Percentiles rank a stretch among this genome's conserved stretches.
phyloP scores from a whole-genome alignment of 768 basidiomycete species.

The Amanita molliuscula region DNA sequence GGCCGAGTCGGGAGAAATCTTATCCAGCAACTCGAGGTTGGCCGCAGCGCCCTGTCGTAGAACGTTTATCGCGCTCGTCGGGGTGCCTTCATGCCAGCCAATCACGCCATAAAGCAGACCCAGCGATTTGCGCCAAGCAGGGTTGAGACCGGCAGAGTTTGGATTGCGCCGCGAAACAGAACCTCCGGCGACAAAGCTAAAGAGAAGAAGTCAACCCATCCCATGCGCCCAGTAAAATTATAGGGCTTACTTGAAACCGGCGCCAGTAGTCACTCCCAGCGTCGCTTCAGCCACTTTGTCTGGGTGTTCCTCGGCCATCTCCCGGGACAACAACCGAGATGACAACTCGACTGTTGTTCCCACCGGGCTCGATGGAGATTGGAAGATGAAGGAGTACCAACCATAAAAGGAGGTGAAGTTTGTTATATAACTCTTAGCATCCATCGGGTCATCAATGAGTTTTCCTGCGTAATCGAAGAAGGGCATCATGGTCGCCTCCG shows the following conservation, averaged over 20 bases:
- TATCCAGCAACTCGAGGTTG: slow-evolving; percentile 15
- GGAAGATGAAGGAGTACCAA: not conserved
- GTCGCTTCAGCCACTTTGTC: not conserved
- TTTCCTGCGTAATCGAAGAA: not conserved
- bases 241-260: not conserved
- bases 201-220: not conserved
- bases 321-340: not conserved
- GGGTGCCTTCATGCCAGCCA: slow-evolving; percentile 11
- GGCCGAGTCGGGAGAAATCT: slow-evolving; percentile 23
- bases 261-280: not conserved
- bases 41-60: slow-evolving; percentile 10
- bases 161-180: slow-evolving; percentile 26
- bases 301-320: not conserved
- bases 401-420: not conserved
- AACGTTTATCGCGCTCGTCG: not conserved
- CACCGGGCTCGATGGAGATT: not conserved
- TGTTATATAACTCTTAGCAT: too few species aligned
- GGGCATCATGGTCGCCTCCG: not conserved
- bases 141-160: slow-evolving; percentile 31
- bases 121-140: slow-evolving; percentile 36
- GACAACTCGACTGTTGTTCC: not conserved
- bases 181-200: slow-evolving; percentile 34
- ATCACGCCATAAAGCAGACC: slow-evolving; percentile 17
- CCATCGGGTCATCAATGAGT: not conserved
- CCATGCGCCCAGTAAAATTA: too few species aligned